Conservation (phyloP, 2,329 filamentous ascomycete genomes). For the Neonectria sp. region DNA sequence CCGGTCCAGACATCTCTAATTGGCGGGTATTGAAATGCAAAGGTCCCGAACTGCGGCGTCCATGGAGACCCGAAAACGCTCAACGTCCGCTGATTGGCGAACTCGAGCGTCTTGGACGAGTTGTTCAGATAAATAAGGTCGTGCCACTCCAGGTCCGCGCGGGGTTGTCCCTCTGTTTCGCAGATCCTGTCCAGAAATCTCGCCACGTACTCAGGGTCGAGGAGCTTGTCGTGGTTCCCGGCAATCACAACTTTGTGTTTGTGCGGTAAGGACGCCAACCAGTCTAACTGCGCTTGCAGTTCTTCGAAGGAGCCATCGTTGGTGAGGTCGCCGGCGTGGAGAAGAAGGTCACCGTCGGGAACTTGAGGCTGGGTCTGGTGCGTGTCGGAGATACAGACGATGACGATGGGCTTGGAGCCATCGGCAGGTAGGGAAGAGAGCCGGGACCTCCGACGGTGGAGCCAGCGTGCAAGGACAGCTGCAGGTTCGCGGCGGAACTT, state of each 20-base stretch:
- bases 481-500: constrained; percentile 18
- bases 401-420: not conserved
- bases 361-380: constrained; percentile 26
- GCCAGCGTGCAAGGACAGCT: constrained; percentile 19
- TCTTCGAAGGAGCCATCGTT: constrained; percentile 26
- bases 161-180: constrained; percentile 6
- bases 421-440: not conserved
- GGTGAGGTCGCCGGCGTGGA: constrained; percentile 33
- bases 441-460: constrained; percentile 9
- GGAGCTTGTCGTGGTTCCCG: constrained; percentile 31
- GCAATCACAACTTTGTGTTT: constrained; percentile 28
- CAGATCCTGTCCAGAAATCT: constrained; percentile 8
- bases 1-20: constrained; percentile 23
- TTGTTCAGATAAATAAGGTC: constrained; percentile 53
- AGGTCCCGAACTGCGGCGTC: constrained; percentile 52
- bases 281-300: constrained; percentile 28
- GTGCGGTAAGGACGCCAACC: constrained; percentile 19
- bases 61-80: constrained; percentile 54
- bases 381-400: constrained; percentile 33
- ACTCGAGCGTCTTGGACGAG: constrained; percentile 42
- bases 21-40: constrained; percentile 58
- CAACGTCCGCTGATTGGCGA: constrained; percentile 47
- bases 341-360: constrained; percentile 29
- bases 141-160: constrained; percentile 50
- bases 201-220: constrained; percentile 24